Base-by-base conservation (phyloP, 768 basidiomycete species). In the Albatrellus ellisii region DNA sequence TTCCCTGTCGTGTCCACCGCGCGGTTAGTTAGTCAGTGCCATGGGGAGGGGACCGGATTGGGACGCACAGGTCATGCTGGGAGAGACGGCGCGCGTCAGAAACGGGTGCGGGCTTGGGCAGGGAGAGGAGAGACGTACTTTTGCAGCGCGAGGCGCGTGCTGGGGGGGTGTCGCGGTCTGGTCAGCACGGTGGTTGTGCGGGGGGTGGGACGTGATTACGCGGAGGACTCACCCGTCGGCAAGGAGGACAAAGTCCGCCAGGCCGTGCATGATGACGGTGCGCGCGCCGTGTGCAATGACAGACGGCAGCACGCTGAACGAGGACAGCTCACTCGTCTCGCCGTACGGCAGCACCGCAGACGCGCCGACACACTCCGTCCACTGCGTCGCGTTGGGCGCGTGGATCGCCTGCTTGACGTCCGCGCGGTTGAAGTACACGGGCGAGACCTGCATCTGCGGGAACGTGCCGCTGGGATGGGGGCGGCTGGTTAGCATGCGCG, bases 401-500 rank as follows among this genome's bases (percentile, higher is more conserved):
- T 51, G 49, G 29, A 51, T 48, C 9, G 49, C 49, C 3, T 27
- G 43, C 25, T 51, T 51, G 31, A 51, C 49, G 27, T 51, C 47
- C 8, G 36, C 36, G 29, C 47, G 44, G 27, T 48, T 46, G 29
- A 51, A 51, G 28, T 51, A 51, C 11, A 48, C 46, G 1, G 49
- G 49, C 7, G 18, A 24, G 26, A 41, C 41, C 26, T 51, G 49
- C 6, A 42, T 34, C 32, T 51, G 44, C 6, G 47, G 22, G 31
- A 38, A 45, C 3, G 49, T 41, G 36, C 49, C 49, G n/a, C 49
- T 51, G 21, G 14, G 35, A 22, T 14, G 14, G 17, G 28, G 3
- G 14, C 6, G 6, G 18, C 4, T 20, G 24, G 5, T 39, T 7
- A 17, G 18, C 21, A 14, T 12, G 5, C 9, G 10, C 4, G 24